Percentiles rank a stretch among this genome's conserved stretches.
Conservation (phyloP, 2,329 filamentous ascomycete species). For the Coniochaeta prunicola region DNA sequence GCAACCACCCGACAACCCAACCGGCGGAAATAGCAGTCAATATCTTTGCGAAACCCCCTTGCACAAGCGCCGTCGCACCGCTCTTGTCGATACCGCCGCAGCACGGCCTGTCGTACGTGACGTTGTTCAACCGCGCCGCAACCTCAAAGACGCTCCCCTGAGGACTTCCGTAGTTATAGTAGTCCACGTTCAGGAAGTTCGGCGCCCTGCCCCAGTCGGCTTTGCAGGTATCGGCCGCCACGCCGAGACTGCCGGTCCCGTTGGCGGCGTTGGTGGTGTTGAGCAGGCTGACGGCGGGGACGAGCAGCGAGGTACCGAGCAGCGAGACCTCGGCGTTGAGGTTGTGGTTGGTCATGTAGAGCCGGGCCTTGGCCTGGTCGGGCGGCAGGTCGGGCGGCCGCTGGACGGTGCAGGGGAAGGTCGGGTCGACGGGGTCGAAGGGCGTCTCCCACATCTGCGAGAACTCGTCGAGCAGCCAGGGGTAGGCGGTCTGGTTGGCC, state of each 20-base stretch:
- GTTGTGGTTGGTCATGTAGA: conserved; percentile 89
- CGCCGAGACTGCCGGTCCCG: conserved; percentile 60
- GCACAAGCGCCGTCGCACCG: conserved; percentile 46
- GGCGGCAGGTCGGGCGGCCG: conserved; percentile 61
- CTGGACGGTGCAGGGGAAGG: conserved; percentile 72
- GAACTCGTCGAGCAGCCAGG: conserved; percentile 85
- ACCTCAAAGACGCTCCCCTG: conserved; percentile 72
- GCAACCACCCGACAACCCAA: conserved; percentile 9
- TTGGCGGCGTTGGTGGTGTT: conserved; percentile 64
- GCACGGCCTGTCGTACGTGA: conserved; percentile 56
- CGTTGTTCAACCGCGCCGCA: conserved; percentile 63
- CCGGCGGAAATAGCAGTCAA: conserved; percentile 6
- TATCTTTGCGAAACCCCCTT: conserved; percentile 1
- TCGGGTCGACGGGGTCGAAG: conserved; percentile 59
- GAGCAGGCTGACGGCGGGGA: conserved; percentile 63
- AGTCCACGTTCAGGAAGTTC: conserved; percentile 77
- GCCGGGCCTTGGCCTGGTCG: conserved; percentile 47
- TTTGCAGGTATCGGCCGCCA: conserved; percentile 55
- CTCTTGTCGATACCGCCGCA: conserved; percentile 36
- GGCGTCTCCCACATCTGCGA: conserved; percentile 86
- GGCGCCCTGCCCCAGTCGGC: conserved; percentile 59
- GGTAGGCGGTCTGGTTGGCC: conserved; percentile 69
- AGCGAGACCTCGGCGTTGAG: conserved; percentile 72
- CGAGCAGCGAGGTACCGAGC: conserved; percentile 54
- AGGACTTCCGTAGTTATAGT: conserved; percentile 64